Evolutionary conservation across 805 yeast genomes (phyloP).

Genomic region (Ogataea corticis): DNA sequence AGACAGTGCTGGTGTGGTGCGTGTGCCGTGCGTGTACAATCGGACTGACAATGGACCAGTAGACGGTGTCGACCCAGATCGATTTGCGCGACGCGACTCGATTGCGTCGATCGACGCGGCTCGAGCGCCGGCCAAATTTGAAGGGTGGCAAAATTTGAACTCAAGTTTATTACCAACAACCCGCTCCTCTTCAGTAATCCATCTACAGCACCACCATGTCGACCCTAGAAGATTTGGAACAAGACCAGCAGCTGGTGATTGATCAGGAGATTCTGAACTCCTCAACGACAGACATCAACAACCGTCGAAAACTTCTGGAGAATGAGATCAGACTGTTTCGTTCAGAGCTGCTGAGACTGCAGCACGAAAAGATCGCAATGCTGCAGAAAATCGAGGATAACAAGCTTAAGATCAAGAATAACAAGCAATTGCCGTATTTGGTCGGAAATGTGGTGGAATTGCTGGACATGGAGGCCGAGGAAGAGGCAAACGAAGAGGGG

Average conservation of each 20-base stretch:
- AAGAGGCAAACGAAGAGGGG: constrained; percentile 83
- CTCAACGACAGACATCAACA: constrained; percentile 79
- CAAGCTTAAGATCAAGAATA: constrained; percentile 92
- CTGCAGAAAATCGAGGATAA: constrained; percentile 91
- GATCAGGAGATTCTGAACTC: constrained; percentile 80
- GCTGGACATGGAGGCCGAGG: constrained; percentile 82
- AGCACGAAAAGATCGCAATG: constrained; percentile 93
- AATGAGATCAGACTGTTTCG: constrained; percentile 95
- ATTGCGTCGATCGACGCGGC: neutral
- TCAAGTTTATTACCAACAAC: neutral
- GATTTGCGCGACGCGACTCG: constrained; percentile 2
- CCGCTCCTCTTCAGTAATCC: neutral
- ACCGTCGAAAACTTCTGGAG: constrained; percentile 84
- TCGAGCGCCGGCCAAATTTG: constrained; percentile 1
- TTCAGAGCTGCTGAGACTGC: constrained; percentile 84
- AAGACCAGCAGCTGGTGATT: constrained; percentile 55
- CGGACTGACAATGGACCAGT: too few species aligned
- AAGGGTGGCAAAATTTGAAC: constrained; percentile 6
- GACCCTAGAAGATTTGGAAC: constrained; percentile 79
- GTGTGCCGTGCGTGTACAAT: too few species aligned
- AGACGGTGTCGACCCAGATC: too few species aligned
- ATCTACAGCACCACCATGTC: constrained; percentile 49
- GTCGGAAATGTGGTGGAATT: constrained; percentile 97
- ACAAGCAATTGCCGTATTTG: constrained; percentile 91
- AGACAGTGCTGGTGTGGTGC: too few species aligned